A percentile compares a stretch with the other conserved stretches of the same genome.
phyloP scores from a whole-genome alignment of 1,139 yeast genomes.

The Taphrina pruni region DNA sequence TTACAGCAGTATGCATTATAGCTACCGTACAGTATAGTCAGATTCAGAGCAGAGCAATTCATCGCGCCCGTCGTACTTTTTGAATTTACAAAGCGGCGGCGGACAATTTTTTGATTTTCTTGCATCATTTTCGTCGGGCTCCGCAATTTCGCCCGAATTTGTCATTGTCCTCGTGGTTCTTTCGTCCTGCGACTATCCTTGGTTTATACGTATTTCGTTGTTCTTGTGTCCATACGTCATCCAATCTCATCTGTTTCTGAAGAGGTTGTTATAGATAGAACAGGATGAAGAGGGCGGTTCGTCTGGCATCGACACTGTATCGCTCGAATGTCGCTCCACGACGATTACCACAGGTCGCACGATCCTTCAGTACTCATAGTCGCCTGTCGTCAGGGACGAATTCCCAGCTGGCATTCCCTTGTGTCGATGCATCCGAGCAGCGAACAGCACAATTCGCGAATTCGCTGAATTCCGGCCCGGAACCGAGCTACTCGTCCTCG shows the following conservation, averaged over 20 bases:
- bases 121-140: slow-evolving; percentile 1
- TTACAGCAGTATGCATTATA: too few species aligned
- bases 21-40: too few species aligned
- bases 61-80: too few species aligned
- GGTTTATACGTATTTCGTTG: background rate
- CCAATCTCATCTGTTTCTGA: too few species aligned
- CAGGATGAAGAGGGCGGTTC: background rate
- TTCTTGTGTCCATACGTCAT: too few species aligned
- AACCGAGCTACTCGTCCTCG: slow-evolving; percentile 37
- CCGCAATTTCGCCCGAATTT: background rate
- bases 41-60: too few species aligned
- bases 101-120: background rate
- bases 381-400: slow-evolving; percentile 52
- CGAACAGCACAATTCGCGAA: slow-evolving; percentile 55
- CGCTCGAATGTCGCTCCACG: background rate
- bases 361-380: background rate
- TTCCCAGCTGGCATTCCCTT: slow-evolving; percentile 79
- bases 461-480: slow-evolving; percentile 35
- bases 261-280: background rate
- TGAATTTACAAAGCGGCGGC: too few species aligned
- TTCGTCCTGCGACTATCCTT: background rate
- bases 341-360: background rate
- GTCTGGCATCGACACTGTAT: background rate
- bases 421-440: slow-evolving; percentile 78
- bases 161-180: background rate